Conservation (phyloP, 352 stramenopile genomes). For the Globisporangium carolinianum region DNA sequence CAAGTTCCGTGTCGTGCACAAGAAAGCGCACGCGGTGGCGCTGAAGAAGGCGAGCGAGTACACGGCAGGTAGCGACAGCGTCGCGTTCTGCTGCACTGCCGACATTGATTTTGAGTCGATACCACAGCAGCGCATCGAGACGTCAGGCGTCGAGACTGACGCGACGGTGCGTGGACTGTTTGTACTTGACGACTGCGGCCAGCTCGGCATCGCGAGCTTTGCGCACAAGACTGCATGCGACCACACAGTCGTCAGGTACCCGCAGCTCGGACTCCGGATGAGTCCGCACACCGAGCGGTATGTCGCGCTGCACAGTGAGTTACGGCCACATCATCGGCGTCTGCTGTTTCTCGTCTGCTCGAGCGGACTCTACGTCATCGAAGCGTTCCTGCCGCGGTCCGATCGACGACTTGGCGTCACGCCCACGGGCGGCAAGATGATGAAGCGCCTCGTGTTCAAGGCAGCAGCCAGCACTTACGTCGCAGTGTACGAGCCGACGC, state of each 20-base stretch:
- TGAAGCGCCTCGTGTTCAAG: slow-evolving; percentile 12
- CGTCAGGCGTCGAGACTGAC: not conserved
- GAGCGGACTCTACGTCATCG: slow-evolving; percentile 30
- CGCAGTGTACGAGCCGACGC: slow-evolving; percentile 22
- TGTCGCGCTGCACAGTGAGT: slow-evolving; percentile 20
- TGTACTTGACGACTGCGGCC: slow-evolving; percentile 24
- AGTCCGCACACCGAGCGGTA: slow-evolving; percentile 25
- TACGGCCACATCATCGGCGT: slow-evolving; percentile 12
- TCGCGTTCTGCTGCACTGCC: slow-evolving; percentile 13
- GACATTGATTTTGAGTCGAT: not conserved
- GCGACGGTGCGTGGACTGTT: slow-evolving; percentile 8
- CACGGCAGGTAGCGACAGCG: slow-evolving; percentile 21
- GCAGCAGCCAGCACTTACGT: slow-evolving; percentile 6
- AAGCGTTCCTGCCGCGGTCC: slow-evolving; percentile 21
- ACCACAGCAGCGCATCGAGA: slow-evolving; percentile 2
- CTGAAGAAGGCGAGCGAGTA: slow-evolving; percentile 23
- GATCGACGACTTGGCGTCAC: slow-evolving; percentile 17
- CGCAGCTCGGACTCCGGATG: slow-evolving; percentile 12
- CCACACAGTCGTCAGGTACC: not conserved
- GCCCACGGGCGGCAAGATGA: slow-evolving; percentile 14
- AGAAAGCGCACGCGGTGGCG: slow-evolving; percentile 14
- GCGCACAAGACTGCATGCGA: not conserved
- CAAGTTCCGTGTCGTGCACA: slow-evolving; percentile 22
- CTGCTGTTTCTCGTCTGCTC: slow-evolving; percentile 30
- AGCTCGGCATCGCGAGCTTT: slow-evolving; percentile 16